Evolutionary conservation across 2,329 filamentous ascomycete species (phyloP).

Genomic region (Cladophialophora immunda): DNA sequence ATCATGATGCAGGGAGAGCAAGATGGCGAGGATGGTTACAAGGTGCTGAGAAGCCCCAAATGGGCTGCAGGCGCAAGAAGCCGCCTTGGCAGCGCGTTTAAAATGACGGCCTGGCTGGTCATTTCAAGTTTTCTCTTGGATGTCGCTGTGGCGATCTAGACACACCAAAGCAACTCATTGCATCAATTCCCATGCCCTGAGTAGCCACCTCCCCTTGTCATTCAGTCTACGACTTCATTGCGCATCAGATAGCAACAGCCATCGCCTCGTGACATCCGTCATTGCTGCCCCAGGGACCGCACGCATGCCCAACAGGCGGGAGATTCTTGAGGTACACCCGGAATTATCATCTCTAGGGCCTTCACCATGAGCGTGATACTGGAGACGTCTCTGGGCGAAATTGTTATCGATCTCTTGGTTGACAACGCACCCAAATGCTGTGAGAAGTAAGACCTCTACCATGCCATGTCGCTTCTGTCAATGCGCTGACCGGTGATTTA

Average conservation of each 20-base stretch:
- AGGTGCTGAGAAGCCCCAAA: neutral
- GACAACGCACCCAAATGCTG: constrained; percentile 90
- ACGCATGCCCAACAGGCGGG: neutral
- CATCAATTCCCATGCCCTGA: neutral
- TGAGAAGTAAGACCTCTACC: constrained; percentile 77
- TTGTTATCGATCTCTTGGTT: constrained; percentile 91
- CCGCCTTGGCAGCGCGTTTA: neutral
- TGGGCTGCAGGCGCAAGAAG: neutral
- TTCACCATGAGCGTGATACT: constrained; percentile 84
- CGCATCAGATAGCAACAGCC: neutral
- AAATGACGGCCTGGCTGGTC: neutral
- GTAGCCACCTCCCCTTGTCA: neutral
- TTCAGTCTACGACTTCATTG: neutral
- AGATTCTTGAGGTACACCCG: neutral
- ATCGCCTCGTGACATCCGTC: neutral
- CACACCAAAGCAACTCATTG: neutral
- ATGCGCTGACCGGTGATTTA: constrained; percentile 51
- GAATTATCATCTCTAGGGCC: neutral
- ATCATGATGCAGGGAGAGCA: neutral
- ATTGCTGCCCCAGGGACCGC: neutral
- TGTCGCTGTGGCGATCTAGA: neutral
- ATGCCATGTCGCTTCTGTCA: constrained; percentile 33
- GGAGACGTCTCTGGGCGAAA: constrained; percentile 91
- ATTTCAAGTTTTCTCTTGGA: constrained; percentile 1
- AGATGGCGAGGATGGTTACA: neutral